phyloP scores from a whole-genome alignment of 768 basidiomycete genomes.

The Boletus vinaceobasis region DNA sequence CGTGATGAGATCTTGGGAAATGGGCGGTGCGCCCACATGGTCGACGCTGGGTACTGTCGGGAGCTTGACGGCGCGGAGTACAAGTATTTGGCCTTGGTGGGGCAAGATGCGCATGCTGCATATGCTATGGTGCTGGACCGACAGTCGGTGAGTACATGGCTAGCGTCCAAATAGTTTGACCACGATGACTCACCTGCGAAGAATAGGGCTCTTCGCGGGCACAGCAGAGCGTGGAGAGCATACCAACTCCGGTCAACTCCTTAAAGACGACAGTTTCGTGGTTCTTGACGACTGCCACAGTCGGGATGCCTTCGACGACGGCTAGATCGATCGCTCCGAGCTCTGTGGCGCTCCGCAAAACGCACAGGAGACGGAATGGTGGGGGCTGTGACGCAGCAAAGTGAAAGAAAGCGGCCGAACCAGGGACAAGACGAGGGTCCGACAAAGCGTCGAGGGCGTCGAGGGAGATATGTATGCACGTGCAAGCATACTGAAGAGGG shows the following conservation, averaged over 20 bases:
- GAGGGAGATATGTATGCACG: conserved; percentile 42
- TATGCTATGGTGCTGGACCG: conserved; percentile 44
- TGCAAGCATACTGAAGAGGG: conserved; percentile 43
- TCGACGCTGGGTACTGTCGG: conserved; percentile 2
- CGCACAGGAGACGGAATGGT: conserved; percentile 41
- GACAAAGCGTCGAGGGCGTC: conserved; percentile 42
- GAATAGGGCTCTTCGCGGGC: conserved; percentile 30
- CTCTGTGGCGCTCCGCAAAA: conserved; percentile 35
- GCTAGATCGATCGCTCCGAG: conserved; percentile 42
- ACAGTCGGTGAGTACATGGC: conserved; percentile 8
- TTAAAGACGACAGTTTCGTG: conserved; percentile 42
- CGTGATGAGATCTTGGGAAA: conserved; percentile 28
- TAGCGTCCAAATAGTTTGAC: no score
- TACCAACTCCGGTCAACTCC: conserved; percentile 35
- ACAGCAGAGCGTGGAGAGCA: conserved; percentile 39
- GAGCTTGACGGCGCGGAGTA: conserved; percentile 43
- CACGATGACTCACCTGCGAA: conserved; percentile 19
- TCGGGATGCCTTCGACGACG: conserved; percentile 40
- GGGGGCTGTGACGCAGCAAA: conserved; percentile 33
- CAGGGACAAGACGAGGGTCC: conserved; percentile 39
- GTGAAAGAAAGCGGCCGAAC: conserved; percentile 36
- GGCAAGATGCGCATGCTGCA: conserved; percentile 52
- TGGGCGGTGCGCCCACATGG: conserved; percentile 13
- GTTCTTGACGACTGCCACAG: conserved; percentile 41
- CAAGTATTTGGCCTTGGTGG: conserved; percentile 47